Evolutionary conservation across 805 yeast species (phyloP).

Genomic region (Candida xyloterini): DNA sequence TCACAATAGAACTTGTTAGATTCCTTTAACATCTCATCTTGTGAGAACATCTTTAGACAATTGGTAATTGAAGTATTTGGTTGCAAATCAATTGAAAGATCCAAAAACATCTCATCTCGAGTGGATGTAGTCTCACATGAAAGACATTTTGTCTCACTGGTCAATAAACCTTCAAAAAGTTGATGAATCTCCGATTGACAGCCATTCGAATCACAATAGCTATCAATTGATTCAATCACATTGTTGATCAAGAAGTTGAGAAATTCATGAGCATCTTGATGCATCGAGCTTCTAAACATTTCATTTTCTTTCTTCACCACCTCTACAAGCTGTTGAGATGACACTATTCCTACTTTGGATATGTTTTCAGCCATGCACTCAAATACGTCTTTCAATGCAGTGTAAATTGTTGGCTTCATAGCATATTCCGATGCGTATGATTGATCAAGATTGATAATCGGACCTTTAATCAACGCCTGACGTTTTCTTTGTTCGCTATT

Average conservation of each 20-base stretch:
- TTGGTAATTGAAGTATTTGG: slow-evolving; percentile 72
- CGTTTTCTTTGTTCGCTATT: slow-evolving; percentile 73
- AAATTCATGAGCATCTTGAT: slow-evolving; percentile 98
- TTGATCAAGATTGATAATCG: slow-evolving; percentile 78
- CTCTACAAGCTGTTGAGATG: slow-evolving; percentile 72
- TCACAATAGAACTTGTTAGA: slow-evolving; percentile 93
- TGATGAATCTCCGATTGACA: slow-evolving; percentile 42
- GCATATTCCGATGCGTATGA: slow-evolving; percentile 51
- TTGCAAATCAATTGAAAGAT: slow-evolving; percentile 80
- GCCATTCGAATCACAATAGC: slow-evolving; percentile 19
- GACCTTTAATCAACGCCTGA: slow-evolving; percentile 75
- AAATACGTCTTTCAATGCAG: slow-evolving; percentile 79
- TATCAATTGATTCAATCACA: slow-evolving; percentile 51
- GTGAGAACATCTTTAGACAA: slow-evolving; percentile 77
- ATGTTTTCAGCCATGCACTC: slow-evolving; percentile 75
- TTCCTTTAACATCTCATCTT: slow-evolving; percentile 79
- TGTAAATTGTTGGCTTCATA: slow-evolving; percentile 48
- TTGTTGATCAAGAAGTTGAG: slow-evolving; percentile 79
- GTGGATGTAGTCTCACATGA: slow-evolving; percentile 81
- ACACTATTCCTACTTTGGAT: slow-evolving; percentile 74
- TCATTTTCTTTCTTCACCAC: slow-evolving; percentile 79
- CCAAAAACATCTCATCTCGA: slow-evolving; percentile 83
- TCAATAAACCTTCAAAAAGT: slow-evolving; percentile 78
- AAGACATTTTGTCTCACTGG: slow-evolving; percentile 85
- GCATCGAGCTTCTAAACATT: slow-evolving; percentile 87